These are phyloP conservation scores for Angophora floribunda DNA, from an alignment of 345 rosid genomes.

Conservation along the genomic window DNA sequence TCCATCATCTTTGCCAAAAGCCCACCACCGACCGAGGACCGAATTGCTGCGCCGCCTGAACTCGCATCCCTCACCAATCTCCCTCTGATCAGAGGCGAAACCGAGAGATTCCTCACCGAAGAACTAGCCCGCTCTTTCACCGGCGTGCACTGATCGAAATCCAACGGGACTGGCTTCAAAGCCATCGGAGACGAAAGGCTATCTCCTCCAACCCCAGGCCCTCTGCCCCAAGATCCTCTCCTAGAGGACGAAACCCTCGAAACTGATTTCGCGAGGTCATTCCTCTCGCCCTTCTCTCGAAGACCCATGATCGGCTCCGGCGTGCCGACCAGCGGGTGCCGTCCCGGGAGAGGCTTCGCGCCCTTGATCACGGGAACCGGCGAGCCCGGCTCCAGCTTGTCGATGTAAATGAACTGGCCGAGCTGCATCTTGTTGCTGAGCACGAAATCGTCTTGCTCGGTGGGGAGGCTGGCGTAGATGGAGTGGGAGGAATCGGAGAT, in stretches of 20 bases:
- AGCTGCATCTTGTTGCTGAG: constrained; percentile 89
- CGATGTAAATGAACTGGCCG: constrained; percentile 88
- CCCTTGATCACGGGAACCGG: constrained; percentile 86
- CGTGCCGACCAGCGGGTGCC: constrained; percentile 84
- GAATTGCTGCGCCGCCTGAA: constrained; percentile 19
- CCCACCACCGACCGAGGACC: constrained; percentile 78
- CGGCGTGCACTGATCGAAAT: constrained; percentile 86
- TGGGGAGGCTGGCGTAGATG: constrained; percentile 79
- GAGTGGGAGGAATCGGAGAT: constrained; percentile 94
- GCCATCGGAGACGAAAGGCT: constrained; percentile 44
- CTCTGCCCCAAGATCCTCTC: constrained; percentile 87
- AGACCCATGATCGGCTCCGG: constrained; percentile 83
- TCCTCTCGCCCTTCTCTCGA: constrained; percentile 34
- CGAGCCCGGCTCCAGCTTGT: constrained; percentile 79
- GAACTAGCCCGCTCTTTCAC: constrained; percentile 29
- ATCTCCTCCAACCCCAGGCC: constrained; percentile 10
- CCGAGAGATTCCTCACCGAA: constrained; percentile 15
- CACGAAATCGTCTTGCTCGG: constrained; percentile 72
- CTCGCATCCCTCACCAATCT: constrained; percentile 26
- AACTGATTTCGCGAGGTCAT: constrained; percentile 16
- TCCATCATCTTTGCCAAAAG: constrained; percentile 51
- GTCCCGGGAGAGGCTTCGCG: constrained; percentile 79
- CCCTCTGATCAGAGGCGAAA: constrained; percentile 55
- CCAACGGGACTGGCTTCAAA: constrained; percentile 74
- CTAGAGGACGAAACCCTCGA: constrained; percentile 25